Conservation (phyloP, 2,329 filamentous ascomycete species). For the Hymenoscyphus repandus region DNA sequence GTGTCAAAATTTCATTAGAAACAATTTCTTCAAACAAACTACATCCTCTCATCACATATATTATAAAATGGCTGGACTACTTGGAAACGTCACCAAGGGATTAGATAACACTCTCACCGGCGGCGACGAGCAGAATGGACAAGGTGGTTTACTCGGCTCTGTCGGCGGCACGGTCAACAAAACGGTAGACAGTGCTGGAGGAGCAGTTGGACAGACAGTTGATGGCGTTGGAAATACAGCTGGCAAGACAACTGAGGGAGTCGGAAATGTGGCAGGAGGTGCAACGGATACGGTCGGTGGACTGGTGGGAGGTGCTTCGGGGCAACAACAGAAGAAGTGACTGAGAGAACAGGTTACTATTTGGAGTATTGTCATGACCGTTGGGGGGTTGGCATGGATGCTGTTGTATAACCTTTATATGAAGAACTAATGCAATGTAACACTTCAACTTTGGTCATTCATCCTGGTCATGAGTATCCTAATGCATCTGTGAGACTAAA, state of each 20-base stretch:
- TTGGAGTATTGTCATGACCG: too few relatives aligned
- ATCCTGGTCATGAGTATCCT: too few relatives aligned
- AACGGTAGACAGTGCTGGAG: constrained; percentile 33
- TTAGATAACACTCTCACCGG: constrained; percentile 36
- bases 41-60: constrained; percentile 3
- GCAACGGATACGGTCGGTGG: constrained; percentile 13
- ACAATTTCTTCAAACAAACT: constrained; percentile 1
- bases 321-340: constrained; percentile 32
- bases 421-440: too few relatives aligned
- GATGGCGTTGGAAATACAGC: constrained; percentile 18
- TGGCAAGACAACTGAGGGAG: constrained; percentile 18
- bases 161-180: constrained; percentile 30
- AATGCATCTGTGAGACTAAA: too few relatives aligned
- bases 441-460: too few relatives aligned
- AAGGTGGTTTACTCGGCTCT: constrained; percentile 35
- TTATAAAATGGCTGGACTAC: constrained; percentile 29
- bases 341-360: not conserved
- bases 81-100: constrained; percentile 33
- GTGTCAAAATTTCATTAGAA: not conserved
- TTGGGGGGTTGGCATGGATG: too few relatives aligned
- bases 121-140: constrained; percentile 34
- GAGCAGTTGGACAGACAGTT: constrained; percentile 29
- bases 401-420: too few relatives aligned
- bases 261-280: constrained; percentile 12
- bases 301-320: constrained; percentile 17